Base-by-base conservation (phyloP, 1,284 basidiomycete genomes). In the Trametes polyzona region DNA sequence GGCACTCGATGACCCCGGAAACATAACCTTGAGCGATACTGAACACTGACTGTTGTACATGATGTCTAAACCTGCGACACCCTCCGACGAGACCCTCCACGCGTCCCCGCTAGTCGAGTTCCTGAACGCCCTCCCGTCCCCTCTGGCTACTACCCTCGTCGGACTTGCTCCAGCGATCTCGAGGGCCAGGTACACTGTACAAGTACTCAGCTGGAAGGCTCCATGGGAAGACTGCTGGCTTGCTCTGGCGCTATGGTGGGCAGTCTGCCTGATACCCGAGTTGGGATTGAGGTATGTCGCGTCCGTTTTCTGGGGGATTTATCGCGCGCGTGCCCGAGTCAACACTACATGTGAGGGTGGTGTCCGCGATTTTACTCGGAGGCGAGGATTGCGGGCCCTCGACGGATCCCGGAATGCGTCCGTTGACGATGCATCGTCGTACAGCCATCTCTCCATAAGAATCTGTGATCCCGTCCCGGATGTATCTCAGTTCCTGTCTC, bases 201-300 rank as follows among this genome's bases (percentile, higher is more conserved):
- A 92, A 68, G 73, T 90, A 0, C 32, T 86, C 10, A 79, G 78
- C 59, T 95, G 92, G 92, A 74, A 78, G 41, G 73, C 78, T 0
- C 68, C 75, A 21, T 84, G 83, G 77, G 83, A 88, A 57, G 83
- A 91, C 55, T 83, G 85, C 62, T 90, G 83, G 77, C 80, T 93
- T 2, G 71, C 83, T 0, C 71, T 95, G 26, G 86, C 79, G 0
- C 70, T 70, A 0, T 93, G 91, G 91, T 95, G 92, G 90, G 81
- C 81, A 0, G 30, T 86, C n/a, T 93, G 90, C 73, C 75, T 94
- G 36, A 77, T 87, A 24, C 74, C 83, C 1, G 79, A 81, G 21
- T 72, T 76, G 16, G 76, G 76, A 7, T 74, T 92, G 63, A 82
- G 80, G 87, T 89, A 58, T 58, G 81, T 75, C 32, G 17, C 46